Percentiles rank a stretch among this genome's conserved stretches.
These are phyloP conservation scores for Wickerhamomyces ciferrii DNA, from an alignment of 805 yeast species.

Conservation along the genomic window DNA sequence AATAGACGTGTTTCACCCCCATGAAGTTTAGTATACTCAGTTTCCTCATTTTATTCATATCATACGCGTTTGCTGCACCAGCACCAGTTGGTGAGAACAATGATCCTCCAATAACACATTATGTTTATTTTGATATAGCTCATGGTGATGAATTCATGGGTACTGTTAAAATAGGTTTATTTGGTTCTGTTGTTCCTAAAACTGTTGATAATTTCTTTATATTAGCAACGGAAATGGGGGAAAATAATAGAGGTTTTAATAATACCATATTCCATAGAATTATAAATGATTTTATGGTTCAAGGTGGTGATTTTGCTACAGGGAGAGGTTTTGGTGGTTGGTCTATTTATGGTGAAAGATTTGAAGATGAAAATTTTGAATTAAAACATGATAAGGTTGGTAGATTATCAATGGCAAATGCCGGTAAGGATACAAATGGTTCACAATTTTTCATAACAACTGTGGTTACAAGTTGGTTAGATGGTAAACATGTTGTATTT, in stretches of 20 bases:
- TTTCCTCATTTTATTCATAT: conserved; percentile 4
- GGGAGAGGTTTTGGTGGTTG: conserved; percentile 69
- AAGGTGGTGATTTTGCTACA: conserved; percentile 80
- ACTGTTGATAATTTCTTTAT: conserved; percentile 56
- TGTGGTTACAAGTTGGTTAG: conserved; percentile 39
- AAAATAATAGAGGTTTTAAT: conserved; percentile 38
- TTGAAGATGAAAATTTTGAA: conserved; percentile 74
- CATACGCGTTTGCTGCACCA: conserved; percentile 8
- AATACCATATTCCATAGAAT: conserved; percentile 70
- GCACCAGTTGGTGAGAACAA: conserved; percentile 8
- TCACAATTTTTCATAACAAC: conserved; percentile 70
- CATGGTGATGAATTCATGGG: conserved; percentile 18
- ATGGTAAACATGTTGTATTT: conserved; percentile 68
- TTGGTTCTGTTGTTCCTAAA: conserved; percentile 60
- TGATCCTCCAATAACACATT: conserved; percentile 22
- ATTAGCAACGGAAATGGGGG: conserved; percentile 30
- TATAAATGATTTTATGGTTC: conserved; percentile 70
- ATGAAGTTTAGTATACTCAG: conserved; percentile 9
- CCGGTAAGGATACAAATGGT: conserved; percentile 64
- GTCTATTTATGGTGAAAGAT: conserved; percentile 70
- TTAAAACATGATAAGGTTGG: conserved; percentile 67
- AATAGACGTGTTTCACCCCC: neutral
- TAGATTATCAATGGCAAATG: conserved; percentile 66
- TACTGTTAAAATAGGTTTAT: conserved; percentile 52
- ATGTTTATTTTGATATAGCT: conserved; percentile 17